A percentile compares a stretch with the other conserved stretches of the same genome.
Conservation (phyloP, 2,329 filamentous ascomycete species). For the Pseudocercospora crystallina region DNA sequence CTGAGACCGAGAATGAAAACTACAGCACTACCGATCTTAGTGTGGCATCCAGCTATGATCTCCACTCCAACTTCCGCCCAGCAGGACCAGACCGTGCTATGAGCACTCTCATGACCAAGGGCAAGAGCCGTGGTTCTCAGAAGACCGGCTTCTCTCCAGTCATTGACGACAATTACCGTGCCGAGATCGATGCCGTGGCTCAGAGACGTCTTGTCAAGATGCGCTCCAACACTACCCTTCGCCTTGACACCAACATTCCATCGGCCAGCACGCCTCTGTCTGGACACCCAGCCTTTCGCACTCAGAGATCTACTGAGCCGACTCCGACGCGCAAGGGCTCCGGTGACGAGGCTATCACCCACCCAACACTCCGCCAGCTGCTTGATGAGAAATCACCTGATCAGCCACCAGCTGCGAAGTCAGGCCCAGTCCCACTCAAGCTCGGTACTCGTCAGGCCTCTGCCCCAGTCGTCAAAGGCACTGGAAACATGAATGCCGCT, state of each 20-base stretch:
- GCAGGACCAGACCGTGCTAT: too few relatives aligned
- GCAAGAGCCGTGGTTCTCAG: background rate
- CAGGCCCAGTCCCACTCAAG: conserved; percentile 7
- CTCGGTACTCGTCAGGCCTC: conserved; percentile 7
- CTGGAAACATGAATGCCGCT: conserved; percentile 1
- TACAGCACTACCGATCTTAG: background rate
- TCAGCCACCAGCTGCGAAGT: background rate
- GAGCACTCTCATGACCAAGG: conserved; percentile 1
- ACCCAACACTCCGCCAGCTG: conserved; percentile 4
- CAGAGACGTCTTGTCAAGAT: conserved; percentile 5
- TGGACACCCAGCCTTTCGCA: conserved; percentile 9
- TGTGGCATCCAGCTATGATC: background rate
- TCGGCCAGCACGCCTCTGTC: background rate
- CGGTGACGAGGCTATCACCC: background rate
- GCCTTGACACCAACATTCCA: background rate
- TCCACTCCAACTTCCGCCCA: background rate
- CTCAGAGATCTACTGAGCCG: conserved; percentile 6
- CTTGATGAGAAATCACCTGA: conserved; percentile 7
- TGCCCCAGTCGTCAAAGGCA: background rate
- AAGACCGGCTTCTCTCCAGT: conserved; percentile 1
- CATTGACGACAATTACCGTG: conserved; percentile 3
- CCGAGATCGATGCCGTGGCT: conserved; percentile 7
- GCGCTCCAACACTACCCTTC: too few relatives aligned
- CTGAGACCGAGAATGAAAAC: background rate
- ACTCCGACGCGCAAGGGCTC: conserved; percentile 12